phyloP scores from a whole-genome alignment of 106 monocot genomes.

The Acorus calamus region DNA sequence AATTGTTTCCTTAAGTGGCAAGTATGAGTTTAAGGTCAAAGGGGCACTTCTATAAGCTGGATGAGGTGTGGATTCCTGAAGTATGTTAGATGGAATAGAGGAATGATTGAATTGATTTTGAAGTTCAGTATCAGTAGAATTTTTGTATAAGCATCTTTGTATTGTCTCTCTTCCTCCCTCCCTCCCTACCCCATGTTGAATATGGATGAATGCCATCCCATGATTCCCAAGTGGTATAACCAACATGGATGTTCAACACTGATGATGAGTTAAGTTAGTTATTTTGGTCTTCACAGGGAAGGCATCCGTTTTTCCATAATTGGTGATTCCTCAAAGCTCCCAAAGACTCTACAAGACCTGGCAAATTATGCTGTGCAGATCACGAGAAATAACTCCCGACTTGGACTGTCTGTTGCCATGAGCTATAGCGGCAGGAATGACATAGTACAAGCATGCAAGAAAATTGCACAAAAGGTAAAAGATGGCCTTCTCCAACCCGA shows the following conservation, averaged over 20 bases:
- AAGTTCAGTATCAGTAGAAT: too few species aligned
- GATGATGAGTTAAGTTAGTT: not conserved
- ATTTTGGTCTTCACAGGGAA: slow-evolving; percentile 28
- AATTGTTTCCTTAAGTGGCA: too few species aligned
- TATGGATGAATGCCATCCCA: too few species aligned
- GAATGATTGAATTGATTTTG: too few species aligned
- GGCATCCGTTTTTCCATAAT: slow-evolving; percentile 51
- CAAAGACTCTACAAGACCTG: slow-evolving; percentile 36
- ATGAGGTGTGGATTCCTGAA: too few species aligned
- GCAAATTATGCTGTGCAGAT: slow-evolving; percentile 33
- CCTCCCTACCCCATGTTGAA: too few species aligned
- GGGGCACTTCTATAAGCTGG: too few species aligned
- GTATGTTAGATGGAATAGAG: too few species aligned
- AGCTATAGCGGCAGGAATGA: slow-evolving; percentile 69
- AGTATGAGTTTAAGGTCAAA: too few species aligned
- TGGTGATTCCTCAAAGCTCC: slow-evolving; percentile 51
- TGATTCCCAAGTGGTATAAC: not conserved
- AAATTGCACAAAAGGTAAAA: slow-evolving; percentile 41
- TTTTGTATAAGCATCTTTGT: too few species aligned
- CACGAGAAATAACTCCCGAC: slow-evolving; percentile 28
- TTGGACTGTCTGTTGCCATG: slow-evolving; percentile 51
- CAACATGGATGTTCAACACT: not conserved
- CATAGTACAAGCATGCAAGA: slow-evolving; percentile 57
- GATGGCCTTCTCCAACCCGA: slow-evolving; percentile 34
- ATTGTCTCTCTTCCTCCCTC: too few species aligned